These are phyloP conservation scores for Exophiala aquamarina DNA, from an alignment of 2,329 filamentous ascomycete genomes.

Conservation along the genomic window DNA sequence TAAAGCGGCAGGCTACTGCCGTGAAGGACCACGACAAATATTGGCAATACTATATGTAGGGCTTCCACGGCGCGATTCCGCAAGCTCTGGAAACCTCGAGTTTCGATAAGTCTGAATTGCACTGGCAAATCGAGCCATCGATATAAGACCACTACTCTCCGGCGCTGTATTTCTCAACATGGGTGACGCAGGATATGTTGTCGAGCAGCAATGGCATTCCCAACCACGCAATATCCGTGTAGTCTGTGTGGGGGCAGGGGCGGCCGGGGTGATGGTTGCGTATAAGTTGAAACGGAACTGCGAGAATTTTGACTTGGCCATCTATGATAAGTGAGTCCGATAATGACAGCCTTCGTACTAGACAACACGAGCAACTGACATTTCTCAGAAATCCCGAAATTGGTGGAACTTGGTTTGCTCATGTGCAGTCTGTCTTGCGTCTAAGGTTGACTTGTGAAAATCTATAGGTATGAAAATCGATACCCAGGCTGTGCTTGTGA, in stretches of 20 bases:
- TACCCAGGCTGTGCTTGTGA: slow-evolving; percentile 33
- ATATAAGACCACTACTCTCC: no score
- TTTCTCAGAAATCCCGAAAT: not conserved
- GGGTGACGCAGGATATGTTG: not conserved
- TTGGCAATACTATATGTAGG: not conserved
- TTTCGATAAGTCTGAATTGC: not conserved
- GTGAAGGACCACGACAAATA: no score
- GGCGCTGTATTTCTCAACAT: not conserved
- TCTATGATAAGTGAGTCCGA: not conserved
- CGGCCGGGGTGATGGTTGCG: not conserved
- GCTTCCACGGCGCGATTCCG: not conserved
- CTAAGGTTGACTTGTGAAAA: no score
- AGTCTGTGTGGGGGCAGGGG: not conserved
- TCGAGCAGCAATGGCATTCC: not conserved
- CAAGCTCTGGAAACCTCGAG: not conserved
- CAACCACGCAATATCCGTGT: not conserved
- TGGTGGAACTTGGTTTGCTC: not conserved
- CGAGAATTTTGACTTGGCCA: not conserved
- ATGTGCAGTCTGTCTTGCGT: no score
- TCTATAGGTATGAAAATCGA: slow-evolving; percentile 39
- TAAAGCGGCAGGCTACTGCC: no score
- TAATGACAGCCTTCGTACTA: no score
- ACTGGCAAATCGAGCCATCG: no score
- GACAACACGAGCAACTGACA: no score
- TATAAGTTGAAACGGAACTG: slow-evolving; percentile 1